Base-by-base conservation (phyloP, 768 basidiomycete genomes). In the Kwoniella mangroviensis region DNA sequence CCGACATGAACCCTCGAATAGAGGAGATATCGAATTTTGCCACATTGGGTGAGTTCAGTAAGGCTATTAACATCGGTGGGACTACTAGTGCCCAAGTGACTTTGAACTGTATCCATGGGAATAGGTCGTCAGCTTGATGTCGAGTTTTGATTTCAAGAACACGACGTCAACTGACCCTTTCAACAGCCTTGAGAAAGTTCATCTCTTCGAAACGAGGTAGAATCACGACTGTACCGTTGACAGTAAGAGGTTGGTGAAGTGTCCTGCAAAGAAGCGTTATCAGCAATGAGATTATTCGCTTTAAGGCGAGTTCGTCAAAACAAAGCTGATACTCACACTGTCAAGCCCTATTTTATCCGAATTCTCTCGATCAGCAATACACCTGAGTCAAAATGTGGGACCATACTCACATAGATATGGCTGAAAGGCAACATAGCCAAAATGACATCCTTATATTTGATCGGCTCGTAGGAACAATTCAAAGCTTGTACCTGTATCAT, bases 1-100 rank as follows among this genome's bases (percentile, higher is more conserved):
- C 93, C 4, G 88, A 91, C 70, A 88, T 85, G 42, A 94, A 73
- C 3, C 86, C 75, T 22, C 84, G 77, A 15, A 94, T 77, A 1
- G 88, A 87, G 0, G 87, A 86, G 56, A 94, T 74, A 76, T 94
- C 86, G 79, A 90, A 90, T 75, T 90, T 83, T 67, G 87, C 86
- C 5, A 92, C 86, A 12, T 84, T 63, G 12, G 89, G 87, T 73
- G 91, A 90, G 69, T 90, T 88, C 2, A 89, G 84, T 52, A 97
- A 85, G 1, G 88, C 86, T 15, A 96, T 89, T 13, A 94, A 83
- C n/a, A 97, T 89, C 0, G 94, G 93, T 1, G 94, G 94, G 15
- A 83, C 82, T 6, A 81, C 65, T 19, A 79, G 59, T 1, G 67
- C 73, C 74, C 78, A 82, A 0, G 90, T 90, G 28, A 89, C 86